Base-by-base conservation (phyloP, 2,329 filamentous ascomycete genomes). In the Alternaria consortialis region DNA sequence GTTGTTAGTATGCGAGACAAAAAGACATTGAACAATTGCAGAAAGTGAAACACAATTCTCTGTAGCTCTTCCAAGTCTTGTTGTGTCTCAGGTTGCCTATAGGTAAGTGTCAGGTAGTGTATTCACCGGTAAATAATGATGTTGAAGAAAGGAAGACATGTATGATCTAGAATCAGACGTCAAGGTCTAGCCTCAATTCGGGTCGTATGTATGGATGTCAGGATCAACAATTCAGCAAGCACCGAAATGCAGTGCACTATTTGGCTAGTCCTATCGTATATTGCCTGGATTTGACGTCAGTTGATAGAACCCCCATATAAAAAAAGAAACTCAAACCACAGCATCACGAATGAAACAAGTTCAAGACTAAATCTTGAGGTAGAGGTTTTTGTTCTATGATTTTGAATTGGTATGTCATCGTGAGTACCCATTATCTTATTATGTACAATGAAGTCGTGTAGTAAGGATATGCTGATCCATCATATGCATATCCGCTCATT, bases 391-490 rank as follows among this genome's bases (percentile, higher is more conserved):
- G 4, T 37, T 37, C 1, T 50, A 37, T 20, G 46, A 37, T 15
- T 27, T 11, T 25, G 8, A 25, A 25, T 27, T n/a, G 37, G 13
- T 17, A 27, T 37, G 12, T 25, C 32, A 27, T 50, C 13, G 25
- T 15, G 46, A 36, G 13, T 9, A 25, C 2, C 46, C 32, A 23
- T 9, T n/a, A 27, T 50, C 1, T 9, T 37, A n/a, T 36, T 50
- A 50, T 50, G 8, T 50, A 50, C 46, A 50, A 17, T 37, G 34
- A 50, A 50, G 46, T 50, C 36, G 36, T 52, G 4, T 37, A 40
- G 15, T 23, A 27, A 17, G 34, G 36, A 2, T 20, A 13, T 6
- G n/a, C 20, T 52, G 15, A 31, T 40, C 34, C n/a, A 36, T 17
- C 20, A 37, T n/a, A 37, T 27, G 46, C 32, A 2, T n/a, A 31